Evolutionary conservation across 306 rosid species (phyloP).

Genomic region (Crataegus laevigata): DNA sequence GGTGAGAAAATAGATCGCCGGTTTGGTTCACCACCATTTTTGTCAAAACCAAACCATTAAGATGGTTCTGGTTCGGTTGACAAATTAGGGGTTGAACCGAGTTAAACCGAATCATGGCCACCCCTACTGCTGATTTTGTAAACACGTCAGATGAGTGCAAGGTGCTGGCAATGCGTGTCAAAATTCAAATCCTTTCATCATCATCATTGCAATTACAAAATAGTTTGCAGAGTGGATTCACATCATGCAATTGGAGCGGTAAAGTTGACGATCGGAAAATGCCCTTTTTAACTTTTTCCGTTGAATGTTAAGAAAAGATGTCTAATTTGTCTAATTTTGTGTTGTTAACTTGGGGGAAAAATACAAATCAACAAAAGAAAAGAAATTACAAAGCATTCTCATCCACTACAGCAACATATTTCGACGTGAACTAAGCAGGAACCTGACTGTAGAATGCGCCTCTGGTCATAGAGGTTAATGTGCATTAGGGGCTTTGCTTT

Average conservation of each 20-base stretch:
- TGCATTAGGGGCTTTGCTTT: conserved; percentile 41
- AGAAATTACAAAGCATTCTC: neutral
- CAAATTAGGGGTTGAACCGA: too few species aligned
- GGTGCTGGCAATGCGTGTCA: neutral
- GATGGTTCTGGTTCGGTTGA: neutral
- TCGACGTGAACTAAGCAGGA: neutral
- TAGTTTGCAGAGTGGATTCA: neutral
- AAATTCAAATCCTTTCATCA: neutral
- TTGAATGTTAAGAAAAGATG: neutral
- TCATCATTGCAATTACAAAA: neutral
- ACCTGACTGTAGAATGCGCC: neutral
- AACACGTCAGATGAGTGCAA: neutral
- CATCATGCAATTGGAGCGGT: neutral
- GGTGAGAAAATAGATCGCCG: too few species aligned
- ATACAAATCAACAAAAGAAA: neutral
- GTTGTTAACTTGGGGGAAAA: neutral
- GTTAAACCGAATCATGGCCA: too few species aligned
- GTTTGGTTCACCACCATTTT: too few species aligned
- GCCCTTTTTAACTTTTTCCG: neutral
- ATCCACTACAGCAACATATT: neutral
- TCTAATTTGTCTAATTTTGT: neutral
- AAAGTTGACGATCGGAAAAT: neutral
- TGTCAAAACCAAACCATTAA: neutral
- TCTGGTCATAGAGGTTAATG: neutral
- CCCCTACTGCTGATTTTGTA: neutral